A percentile compares a stretch with the other conserved stretches of the same genome.
These are phyloP conservation scores for Anisodus acutangulus DNA, from an alignment of 257 asterid genomes.

Conservation along the genomic window DNA sequence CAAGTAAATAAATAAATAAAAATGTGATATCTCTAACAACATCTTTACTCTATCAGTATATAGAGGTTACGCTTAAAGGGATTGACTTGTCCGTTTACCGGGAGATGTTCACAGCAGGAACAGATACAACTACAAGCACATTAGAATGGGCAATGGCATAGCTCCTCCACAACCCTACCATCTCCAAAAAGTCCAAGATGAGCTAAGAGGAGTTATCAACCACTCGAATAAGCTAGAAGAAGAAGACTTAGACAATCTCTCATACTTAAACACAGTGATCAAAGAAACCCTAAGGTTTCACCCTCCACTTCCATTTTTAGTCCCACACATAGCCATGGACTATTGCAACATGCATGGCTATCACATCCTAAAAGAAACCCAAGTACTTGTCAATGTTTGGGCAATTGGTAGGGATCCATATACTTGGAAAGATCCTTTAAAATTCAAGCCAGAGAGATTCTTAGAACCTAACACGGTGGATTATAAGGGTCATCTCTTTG, in stretches of 20 bases:
- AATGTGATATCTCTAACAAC: not conserved
- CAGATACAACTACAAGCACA: slow-evolving; percentile 70
- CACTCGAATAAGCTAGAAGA: slow-evolving; percentile 45
- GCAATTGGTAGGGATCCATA: slow-evolving; percentile 64
- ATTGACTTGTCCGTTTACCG: slow-evolving; percentile 20
- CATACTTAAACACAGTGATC: slow-evolving; percentile 62
- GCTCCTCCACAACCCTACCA: slow-evolving; percentile 60
- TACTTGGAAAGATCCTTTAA: slow-evolving; percentile 56
- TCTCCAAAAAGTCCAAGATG: slow-evolving; percentile 50
- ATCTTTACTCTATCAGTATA: not conserved
- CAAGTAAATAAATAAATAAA: not conserved
- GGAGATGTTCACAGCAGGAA: slow-evolving; percentile 83
- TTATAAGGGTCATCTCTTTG: slow-evolving; percentile 62
- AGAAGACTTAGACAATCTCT: slow-evolving; percentile 49
- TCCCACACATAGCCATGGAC: slow-evolving; percentile 56
- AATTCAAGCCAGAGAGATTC: slow-evolving; percentile 60
- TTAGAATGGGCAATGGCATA: slow-evolving; percentile 90
- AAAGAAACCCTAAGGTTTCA: slow-evolving; percentile 58
- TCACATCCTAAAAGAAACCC: slow-evolving; percentile 51
- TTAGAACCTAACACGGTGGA: slow-evolving; percentile 49
- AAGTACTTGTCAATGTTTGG: slow-evolving; percentile 58
- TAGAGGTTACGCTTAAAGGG: not conserved
- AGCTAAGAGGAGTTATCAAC: slow-evolving; percentile 41
- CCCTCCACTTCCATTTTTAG: slow-evolving; percentile 59
- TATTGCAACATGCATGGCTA: slow-evolving; percentile 57